Evolutionary conservation across 176 grass and related monocot species (phyloP), one percentile per base, ranked within the genome.

Genomic region (Zoysia japonica): DNA sequence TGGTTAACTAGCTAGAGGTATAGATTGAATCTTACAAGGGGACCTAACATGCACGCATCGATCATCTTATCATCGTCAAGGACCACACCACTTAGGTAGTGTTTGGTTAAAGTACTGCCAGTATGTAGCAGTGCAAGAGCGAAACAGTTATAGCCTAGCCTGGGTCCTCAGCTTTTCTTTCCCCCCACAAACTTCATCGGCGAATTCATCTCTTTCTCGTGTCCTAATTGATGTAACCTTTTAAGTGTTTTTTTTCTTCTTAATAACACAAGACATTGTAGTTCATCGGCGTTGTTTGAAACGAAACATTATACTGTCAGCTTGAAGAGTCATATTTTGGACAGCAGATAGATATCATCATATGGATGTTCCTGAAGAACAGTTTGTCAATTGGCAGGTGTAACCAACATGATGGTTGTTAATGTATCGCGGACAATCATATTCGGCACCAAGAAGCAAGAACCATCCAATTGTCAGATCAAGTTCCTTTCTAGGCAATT

Each of bases 401-500:
- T 69, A 72, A 82, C 79, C 41, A 77, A 59, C 68, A 35, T 36
- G 72, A 37, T 19, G 67, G 79, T 82, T 72, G 67, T 49, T 72
- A 41, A 59, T 67, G 67, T 52, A 17, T 82, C 82, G 79, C 73
- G 59, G 67, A 82, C 85, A 82, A 70, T 74, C 73, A 11, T 42
- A 87, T 87, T 87, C 74, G 73, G 12, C 74, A 44, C 59, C 67
- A 78, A 79, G 49, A 69, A 47, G 6, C 44, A 69, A 80, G 39
- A 78, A 72, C 56, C 73, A 43, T 7, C 17, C 74, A 1, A 59
- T 78, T 50, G 79, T 38, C 72, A 44, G n/a, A 72, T 82, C 74
- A 57, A 78, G 47, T 7, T 67, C 61, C 44, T 80, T 62, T 69
- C 70, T n/a, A 69, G 45, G 53, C 63, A 68, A 75, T 68, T 86